A percentile compares a stretch with the other conserved stretches of the same genome.
Conservation (phyloP, 2,329 filamentous ascomycete genomes). For the Exutisphaerella laricina region DNA sequence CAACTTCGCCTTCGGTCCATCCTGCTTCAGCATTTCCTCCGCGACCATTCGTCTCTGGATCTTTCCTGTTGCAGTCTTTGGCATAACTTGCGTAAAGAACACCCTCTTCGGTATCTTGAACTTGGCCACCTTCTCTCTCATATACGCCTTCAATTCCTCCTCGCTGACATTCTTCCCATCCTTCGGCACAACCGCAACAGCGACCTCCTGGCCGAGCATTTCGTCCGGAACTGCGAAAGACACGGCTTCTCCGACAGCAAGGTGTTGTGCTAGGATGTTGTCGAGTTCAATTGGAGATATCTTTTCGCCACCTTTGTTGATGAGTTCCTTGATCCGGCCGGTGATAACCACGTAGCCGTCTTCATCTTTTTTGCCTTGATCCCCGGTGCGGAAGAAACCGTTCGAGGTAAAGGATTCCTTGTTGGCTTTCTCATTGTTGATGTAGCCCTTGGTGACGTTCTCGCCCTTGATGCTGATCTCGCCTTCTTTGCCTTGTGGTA, state of each 20-base stretch:
- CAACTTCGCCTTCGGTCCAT: constrained; percentile 14
- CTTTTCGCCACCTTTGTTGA: constrained; percentile 87
- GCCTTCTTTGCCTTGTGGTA: constrained; percentile 63
- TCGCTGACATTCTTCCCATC: constrained; percentile 47
- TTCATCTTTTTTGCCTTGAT: constrained; percentile 73
- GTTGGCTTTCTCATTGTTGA: constrained; percentile 77
- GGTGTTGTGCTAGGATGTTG: constrained; percentile 70
- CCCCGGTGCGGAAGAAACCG: constrained; percentile 84
- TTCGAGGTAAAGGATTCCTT: constrained; percentile 63
- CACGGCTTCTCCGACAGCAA: constrained; percentile 69
- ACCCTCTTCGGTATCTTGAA: constrained; percentile 85
- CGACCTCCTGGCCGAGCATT: constrained; percentile 77
- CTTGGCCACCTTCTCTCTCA: constrained; percentile 65
- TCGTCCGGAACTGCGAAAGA: constrained; percentile 79
- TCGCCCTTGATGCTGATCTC: constrained; percentile 79
- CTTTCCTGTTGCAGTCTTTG: constrained; percentile 83
- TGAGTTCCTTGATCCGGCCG: constrained; percentile 87
- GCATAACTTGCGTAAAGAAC: constrained; percentile 78
- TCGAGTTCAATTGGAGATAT: constrained; percentile 84
- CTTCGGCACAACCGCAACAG: constrained; percentile 69
- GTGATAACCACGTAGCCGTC: constrained; percentile 83
- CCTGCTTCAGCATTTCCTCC: constrained; percentile 67
- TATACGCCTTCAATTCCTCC: constrained; percentile 62
- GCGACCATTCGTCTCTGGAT: constrained; percentile 82
- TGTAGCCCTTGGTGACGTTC: constrained; percentile 78